These are phyloP conservation scores for Hyphopichia wangnamkhiaoensis DNA, from an alignment of 1,139 yeast genomes.

Conservation along the genomic window DNA sequence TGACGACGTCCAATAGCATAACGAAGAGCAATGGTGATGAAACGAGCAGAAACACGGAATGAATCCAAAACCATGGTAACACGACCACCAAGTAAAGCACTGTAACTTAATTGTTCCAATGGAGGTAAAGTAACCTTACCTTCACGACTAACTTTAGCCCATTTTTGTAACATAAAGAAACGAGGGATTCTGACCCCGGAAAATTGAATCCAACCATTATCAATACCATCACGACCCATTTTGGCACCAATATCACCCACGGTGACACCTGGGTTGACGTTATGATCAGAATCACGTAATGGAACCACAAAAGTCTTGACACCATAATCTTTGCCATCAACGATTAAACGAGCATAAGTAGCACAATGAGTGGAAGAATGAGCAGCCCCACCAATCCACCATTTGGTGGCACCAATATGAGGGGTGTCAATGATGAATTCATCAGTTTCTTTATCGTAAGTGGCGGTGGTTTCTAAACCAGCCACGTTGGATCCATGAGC, in stretches of 20 bases:
- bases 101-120: conserved; percentile 48
- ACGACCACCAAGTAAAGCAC: conserved; percentile 48
- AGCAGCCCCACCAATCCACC: conserved; percentile 58
- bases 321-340: conserved; percentile 48
- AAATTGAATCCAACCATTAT: conserved; percentile 53
- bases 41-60: conserved; percentile 43
- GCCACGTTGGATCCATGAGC: conserved; percentile 52
- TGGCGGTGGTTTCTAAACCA: conserved; percentile 50
- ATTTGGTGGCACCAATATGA: conserved; percentile 51
- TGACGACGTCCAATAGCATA: conserved; percentile 50
- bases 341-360: conserved; percentile 45
- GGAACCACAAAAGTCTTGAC: conserved; percentile 52
- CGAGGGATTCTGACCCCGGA: conserved; percentile 47
- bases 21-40: conserved; percentile 45
- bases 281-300: conserved; percentile 46
- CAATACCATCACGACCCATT: conserved; percentile 54
- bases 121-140: conserved; percentile 48
- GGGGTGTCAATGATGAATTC: conserved; percentile 50
- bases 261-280: conserved; percentile 44
- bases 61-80: conserved; percentile 48
- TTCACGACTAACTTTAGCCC: conserved; percentile 41
- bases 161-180: conserved; percentile 50
- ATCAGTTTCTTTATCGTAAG: conserved; percentile 40
- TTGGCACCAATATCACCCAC: conserved; percentile 52
- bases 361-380: conserved; percentile 50